A percentile compares a stretch with the other conserved stretches of the same genome.
phyloP scores from a whole-genome alignment of 2,329 filamentous ascomycete species.

The Tetracladium maxilliforme region DNA sequence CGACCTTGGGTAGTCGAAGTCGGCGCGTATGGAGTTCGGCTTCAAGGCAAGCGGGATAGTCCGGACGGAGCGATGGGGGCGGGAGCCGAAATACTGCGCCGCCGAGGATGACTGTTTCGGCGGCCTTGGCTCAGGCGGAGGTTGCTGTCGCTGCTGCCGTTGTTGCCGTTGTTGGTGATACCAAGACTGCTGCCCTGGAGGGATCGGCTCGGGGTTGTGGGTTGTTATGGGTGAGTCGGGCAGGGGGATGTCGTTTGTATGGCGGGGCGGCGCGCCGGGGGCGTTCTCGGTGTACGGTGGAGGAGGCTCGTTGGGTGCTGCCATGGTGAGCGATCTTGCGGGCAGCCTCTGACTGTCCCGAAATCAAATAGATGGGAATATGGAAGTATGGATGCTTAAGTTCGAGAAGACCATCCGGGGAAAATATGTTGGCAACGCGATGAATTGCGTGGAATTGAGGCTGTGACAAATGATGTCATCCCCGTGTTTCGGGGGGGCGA shows the following conservation, averaged over 20 bases:
- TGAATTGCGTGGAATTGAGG: background rate
- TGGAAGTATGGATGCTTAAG: background rate
- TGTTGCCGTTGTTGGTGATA: constrained; percentile 7
- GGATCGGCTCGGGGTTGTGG: constrained; percentile 16
- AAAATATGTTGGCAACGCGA: background rate
- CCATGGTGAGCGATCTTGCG: constrained; percentile 7
- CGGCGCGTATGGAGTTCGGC: constrained; percentile 11
- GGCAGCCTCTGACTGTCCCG: background rate
- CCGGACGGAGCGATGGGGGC: constrained; percentile 15
- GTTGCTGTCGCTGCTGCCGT: constrained; percentile 8
- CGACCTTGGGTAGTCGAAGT: constrained; percentile 11
- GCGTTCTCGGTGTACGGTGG: constrained; percentile 44
- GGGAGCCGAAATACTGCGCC: constrained; percentile 5
- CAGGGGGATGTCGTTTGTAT: constrained; percentile 29
- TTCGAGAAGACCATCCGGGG: background rate
- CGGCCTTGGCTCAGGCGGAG: constrained; percentile 11
- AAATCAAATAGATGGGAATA: background rate
- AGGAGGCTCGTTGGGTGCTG: constrained; percentile 20
- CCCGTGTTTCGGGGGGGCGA: background rate
- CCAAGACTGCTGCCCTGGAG: constrained; percentile 13
- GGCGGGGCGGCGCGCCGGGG: too few relatives aligned
- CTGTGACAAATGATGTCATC: background rate
- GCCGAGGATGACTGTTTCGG: constrained; percentile 10
- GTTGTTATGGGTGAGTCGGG: constrained; percentile 10
- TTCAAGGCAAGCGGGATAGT: constrained; percentile 22